Percentiles rank a stretch among this genome's conserved stretches.
Conservation (phyloP, 2,329 filamentous ascomycete species). For the Neonectria neomacrospora region DNA sequence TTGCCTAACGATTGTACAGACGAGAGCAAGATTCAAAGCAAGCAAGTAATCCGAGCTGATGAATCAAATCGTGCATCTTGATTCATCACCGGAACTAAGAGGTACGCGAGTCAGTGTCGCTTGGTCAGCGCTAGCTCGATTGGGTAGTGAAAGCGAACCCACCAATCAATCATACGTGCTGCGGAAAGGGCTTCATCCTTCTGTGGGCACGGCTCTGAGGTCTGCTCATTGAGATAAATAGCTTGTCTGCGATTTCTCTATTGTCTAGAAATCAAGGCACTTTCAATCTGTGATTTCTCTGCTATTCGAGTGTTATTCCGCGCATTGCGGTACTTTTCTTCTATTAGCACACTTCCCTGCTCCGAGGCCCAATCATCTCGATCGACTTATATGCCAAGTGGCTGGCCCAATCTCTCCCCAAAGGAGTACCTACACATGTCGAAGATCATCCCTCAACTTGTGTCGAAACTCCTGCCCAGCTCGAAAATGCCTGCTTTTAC, state of each 20-base stretch:
- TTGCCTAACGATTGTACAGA: background rate
- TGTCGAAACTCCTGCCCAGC: constrained; percentile 44
- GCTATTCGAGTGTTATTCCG: too few relatives aligned
- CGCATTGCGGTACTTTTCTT: background rate
- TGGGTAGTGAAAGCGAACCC: constrained; percentile 47
- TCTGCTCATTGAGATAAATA: too few relatives aligned
- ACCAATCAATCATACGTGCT: constrained; percentile 47
- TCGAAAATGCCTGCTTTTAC: constrained; percentile 57
- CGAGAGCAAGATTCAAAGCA: background rate
- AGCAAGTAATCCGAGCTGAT: constrained; percentile 21
- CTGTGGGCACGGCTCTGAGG: too few relatives aligned
- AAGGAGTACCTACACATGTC: constrained; percentile 38
- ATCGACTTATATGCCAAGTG: constrained; percentile 24
- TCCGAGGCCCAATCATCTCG: background rate
- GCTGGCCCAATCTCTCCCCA: background rate
- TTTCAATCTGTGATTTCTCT: too few relatives aligned
- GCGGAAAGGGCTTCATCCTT: constrained; percentile 14
- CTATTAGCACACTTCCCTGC: background rate
- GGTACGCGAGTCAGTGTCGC: constrained; percentile 1
- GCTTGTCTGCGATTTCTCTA: too few relatives aligned
- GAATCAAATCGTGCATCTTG: constrained; percentile 22
- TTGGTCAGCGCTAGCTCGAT: constrained; percentile 41
- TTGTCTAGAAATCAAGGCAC: too few relatives aligned
- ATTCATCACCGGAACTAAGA: constrained; percentile 6
- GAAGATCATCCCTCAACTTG: constrained; percentile 43